Evolutionary conservation across 495 filamentous ascomycete genomes (phyloP).

Genomic region (Hypoxylon rickii): DNA sequence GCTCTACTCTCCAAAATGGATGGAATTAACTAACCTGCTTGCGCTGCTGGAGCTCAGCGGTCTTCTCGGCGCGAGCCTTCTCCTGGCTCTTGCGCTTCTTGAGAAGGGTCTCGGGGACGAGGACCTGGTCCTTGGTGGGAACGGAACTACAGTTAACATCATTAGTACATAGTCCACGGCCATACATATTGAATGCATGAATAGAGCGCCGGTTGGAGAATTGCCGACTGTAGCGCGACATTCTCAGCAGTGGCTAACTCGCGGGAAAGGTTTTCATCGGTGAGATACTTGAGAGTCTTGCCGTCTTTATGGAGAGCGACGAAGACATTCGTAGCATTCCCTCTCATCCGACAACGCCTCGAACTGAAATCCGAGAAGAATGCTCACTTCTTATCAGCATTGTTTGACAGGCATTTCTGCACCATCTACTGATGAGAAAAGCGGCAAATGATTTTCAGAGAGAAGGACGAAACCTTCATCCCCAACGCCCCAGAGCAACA

Average conservation of each 20-base stretch:
- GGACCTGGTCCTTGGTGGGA: conserved; percentile 86
- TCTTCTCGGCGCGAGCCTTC: conserved; percentile 88
- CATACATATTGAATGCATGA: conserved; percentile 57
- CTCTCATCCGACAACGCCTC: conserved; percentile 84
- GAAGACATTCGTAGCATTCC: conserved; percentile 24
- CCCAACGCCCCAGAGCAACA: conserved; percentile 73
- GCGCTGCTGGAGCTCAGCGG: conserved; percentile 78
- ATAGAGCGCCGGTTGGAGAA: conserved; percentile 86
- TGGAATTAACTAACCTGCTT: conserved; percentile 74
- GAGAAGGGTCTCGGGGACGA: conserved; percentile 96
- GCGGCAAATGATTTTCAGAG: conserved; percentile 82
- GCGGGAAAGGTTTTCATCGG: conserved; percentile 78
- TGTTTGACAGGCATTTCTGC: conserved; percentile 11
- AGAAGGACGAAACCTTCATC: conserved; percentile 73
- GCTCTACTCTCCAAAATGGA: conserved; percentile 18
- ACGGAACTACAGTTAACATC: conserved; percentile 66
- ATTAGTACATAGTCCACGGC: conserved; percentile 70
- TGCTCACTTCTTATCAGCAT: conserved; percentile 44
- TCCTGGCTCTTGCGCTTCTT: conserved; percentile 99
- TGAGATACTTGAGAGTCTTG: conserved; percentile 54
- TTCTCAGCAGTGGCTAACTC: conserved; percentile 86
- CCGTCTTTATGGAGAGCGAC: conserved; percentile 4
- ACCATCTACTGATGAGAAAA: conserved; percentile 34
- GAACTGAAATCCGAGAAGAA: conserved; percentile 63
- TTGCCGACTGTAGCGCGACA: conserved; percentile 81